phyloP scores from a whole-genome alignment of 2,329 filamentous ascomycete species.

The Aspergillus bombycis region DNA sequence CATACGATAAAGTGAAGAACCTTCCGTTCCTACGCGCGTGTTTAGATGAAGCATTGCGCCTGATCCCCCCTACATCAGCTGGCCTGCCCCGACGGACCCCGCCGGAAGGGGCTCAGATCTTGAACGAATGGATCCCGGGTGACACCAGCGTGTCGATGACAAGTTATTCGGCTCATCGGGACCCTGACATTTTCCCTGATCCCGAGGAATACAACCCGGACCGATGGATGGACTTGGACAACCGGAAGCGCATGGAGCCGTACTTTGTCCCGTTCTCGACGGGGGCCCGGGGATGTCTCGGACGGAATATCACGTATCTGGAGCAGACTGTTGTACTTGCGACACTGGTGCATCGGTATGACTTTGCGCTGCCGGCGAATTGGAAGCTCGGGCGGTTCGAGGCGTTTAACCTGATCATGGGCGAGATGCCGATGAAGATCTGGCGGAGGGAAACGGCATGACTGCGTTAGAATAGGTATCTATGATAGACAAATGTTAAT shows the following conservation, averaged over 20 bases:
- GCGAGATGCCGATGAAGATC: conserved; percentile 22
- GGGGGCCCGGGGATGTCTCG: conserved; percentile 43
- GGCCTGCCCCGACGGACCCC: conserved; percentile 48
- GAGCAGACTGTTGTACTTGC: conserved; percentile 52
- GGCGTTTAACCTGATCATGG: conserved; percentile 21
- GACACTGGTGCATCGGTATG: conserved; percentile 48
- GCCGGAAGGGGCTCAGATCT: conserved; percentile 42
- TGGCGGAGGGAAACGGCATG: conserved; percentile 2
- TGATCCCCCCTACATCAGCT: conserved; percentile 44
- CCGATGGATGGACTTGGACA: conserved; percentile 41
- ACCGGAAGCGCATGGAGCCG: conserved; percentile 38
- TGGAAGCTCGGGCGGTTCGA: conserved; percentile 32
- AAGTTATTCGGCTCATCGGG: conserved; percentile 39
- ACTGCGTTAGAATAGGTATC: background rate
- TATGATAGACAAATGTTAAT: background rate
- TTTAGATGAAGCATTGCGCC: conserved; percentile 51
- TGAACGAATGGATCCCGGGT: conserved; percentile 47
- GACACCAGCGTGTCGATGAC: conserved; percentile 48
- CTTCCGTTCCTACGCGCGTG: conserved; percentile 54
- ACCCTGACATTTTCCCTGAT: conserved; percentile 37
- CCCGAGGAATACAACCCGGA: conserved; percentile 41
- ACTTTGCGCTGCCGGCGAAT: conserved; percentile 40
- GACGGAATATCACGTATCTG: conserved; percentile 45
- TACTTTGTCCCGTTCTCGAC: conserved; percentile 44
- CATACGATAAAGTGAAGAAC: conserved; percentile 52